These are phyloP conservation scores for Verbena officinalis DNA, from an alignment of 257 asterid genomes.

Conservation along the genomic window DNA sequence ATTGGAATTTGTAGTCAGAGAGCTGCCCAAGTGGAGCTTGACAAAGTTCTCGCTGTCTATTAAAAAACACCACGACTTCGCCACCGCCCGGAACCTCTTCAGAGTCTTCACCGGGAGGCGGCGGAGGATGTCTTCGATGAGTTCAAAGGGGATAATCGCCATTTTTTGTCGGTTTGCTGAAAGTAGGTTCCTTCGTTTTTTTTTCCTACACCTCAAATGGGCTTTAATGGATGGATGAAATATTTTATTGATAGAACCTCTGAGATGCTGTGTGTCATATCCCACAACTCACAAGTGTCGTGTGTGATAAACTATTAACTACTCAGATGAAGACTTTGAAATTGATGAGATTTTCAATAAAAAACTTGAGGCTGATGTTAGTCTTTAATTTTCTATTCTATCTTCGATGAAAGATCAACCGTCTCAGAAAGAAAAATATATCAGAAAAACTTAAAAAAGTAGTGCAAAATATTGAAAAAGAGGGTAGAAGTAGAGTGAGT, in stretches of 20 bases:
- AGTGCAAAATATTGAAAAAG: background rate
- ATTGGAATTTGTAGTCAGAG: slow-evolving; percentile 29
- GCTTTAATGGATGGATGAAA: background rate
- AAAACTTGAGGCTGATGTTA: background rate
- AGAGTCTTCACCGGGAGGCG: slow-evolving; percentile 54
- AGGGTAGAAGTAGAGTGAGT: too few species aligned
- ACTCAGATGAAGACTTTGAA: background rate
- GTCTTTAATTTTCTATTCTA: background rate
- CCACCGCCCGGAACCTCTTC: slow-evolving; percentile 49
- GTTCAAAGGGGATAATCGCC: slow-evolving; percentile 41
- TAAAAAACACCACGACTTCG: slow-evolving; percentile 38
- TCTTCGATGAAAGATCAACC: background rate
- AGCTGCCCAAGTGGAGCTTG: slow-evolving; percentile 43
- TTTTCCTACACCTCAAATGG: background rate
- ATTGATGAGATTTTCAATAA: background rate
- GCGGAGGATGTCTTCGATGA: slow-evolving; percentile 49
- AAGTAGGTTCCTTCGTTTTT: too few species aligned
- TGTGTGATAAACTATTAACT: background rate
- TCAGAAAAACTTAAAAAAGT: background rate
- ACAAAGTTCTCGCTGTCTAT: slow-evolving; percentile 43
- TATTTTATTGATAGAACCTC: background rate
- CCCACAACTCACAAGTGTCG: slow-evolving; percentile 18
- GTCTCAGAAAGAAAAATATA: background rate
- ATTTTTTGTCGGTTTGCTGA: slow-evolving; percentile 12
- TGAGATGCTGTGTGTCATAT: background rate